Conservation (phyloP, 305 asterid genomes). For the Lippia alba region DNA sequence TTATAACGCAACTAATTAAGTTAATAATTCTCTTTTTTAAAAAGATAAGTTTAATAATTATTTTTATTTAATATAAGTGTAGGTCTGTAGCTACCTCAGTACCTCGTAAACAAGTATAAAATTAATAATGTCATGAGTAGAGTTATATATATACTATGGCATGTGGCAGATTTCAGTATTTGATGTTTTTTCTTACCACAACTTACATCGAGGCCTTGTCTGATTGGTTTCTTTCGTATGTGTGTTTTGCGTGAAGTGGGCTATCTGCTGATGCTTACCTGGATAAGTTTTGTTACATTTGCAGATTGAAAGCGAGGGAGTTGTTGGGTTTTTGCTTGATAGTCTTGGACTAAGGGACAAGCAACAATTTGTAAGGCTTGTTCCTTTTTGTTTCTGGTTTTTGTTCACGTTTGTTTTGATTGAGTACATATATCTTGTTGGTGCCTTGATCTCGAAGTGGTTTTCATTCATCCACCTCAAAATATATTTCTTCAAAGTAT, state of each 20-base stretch:
- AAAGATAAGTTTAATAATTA: too few relatives aligned
- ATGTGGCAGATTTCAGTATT: not conserved
- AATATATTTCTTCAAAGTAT: constrained; percentile 4
- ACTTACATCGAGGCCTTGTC: not conserved
- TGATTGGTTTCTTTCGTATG: constrained; percentile 18
- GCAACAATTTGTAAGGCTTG: constrained; percentile 70
- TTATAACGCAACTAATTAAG: too few relatives aligned
- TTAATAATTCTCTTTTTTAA: too few relatives aligned
- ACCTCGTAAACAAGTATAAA: too few relatives aligned
- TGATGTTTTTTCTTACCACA: not conserved
- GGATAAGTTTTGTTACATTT: constrained; percentile 30
- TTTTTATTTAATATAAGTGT: too few relatives aligned
- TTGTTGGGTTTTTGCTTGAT: constrained; percentile 81
- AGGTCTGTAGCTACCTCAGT: too few relatives aligned
- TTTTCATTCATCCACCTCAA: not conserved
- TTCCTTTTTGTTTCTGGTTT: constrained; percentile 24
- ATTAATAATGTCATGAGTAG: too few relatives aligned
- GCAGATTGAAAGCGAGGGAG: constrained; percentile 85
- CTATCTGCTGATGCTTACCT: constrained; percentile 41
- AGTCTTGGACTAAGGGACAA: constrained; percentile 76
- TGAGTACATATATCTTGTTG: constrained; percentile 7
- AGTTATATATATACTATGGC: too few relatives aligned
- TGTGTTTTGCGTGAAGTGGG: constrained; percentile 64
- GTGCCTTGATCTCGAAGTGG: constrained; percentile 17
- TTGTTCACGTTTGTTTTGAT: constrained; percentile 7